Evolutionary conservation across 2,329 filamentous ascomycete species (phyloP).

Genomic region (Cyclaneusma minus): DNA sequence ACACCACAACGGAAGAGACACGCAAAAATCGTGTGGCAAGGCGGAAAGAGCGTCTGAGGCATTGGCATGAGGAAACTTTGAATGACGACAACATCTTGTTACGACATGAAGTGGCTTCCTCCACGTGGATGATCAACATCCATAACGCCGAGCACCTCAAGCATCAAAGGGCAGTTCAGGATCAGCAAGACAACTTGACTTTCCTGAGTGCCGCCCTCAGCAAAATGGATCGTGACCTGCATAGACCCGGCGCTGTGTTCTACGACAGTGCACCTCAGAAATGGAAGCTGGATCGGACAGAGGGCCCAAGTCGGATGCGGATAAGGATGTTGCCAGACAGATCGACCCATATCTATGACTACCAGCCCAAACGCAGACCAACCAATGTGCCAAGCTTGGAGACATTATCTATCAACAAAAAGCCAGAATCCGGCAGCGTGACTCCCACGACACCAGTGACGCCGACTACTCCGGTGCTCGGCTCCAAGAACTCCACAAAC

Average conservation of each 20-base stretch:
- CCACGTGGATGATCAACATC: conserved; percentile 90
- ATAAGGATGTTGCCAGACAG: conserved; percentile 72
- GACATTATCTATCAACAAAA: not conserved
- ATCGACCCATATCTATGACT: conserved; percentile 51
- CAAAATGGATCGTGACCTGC: conserved; percentile 65
- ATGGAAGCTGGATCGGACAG: conserved; percentile 91
- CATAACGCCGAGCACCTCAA: conserved; percentile 85
- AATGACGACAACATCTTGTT: conserved; percentile 56
- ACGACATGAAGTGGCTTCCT: conserved; percentile 75
- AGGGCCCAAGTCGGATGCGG: conserved; percentile 90
- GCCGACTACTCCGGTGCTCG: conserved; percentile 7
- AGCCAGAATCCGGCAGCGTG: conserved; percentile 1
- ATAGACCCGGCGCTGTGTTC: conserved; percentile 68
- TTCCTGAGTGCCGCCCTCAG: conserved; percentile 64
- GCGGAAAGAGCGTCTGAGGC: conserved; percentile 66
- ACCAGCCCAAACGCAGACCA: conserved; percentile 67
- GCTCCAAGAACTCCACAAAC: not conserved
- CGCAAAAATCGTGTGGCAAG: conserved; percentile 54
- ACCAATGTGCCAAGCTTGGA: conserved; percentile 19
- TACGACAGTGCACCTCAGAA: conserved; percentile 47
- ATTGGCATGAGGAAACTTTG: conserved; percentile 60
- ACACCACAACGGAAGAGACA: conserved; percentile 62
- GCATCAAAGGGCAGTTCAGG: conserved; percentile 75
- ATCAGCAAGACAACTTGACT: conserved; percentile 77
- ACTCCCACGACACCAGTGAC: conserved; percentile 4